phyloP scores from a whole-genome alignment of 2,329 filamentous ascomycete genomes.

The Teratosphaeria viscida region DNA sequence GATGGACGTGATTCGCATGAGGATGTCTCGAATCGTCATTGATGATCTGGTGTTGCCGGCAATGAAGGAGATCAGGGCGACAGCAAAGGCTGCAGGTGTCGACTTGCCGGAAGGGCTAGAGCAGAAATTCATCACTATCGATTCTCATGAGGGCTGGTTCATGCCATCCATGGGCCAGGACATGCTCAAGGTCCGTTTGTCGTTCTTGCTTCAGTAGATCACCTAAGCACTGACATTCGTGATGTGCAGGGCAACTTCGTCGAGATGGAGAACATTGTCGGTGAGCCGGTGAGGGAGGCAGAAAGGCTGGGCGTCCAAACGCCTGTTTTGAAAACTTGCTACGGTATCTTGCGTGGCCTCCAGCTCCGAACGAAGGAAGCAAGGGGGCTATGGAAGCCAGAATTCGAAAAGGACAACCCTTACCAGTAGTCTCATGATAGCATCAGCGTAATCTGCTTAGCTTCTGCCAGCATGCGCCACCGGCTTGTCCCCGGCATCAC shows the following conservation, averaged over 20 bases:
- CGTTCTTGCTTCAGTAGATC: too few species aligned
- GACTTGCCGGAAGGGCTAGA: constrained; percentile 35
- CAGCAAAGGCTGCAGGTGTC: constrained; percentile 35
- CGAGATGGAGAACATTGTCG: constrained; percentile 47
- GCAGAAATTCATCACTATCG: constrained; percentile 36
- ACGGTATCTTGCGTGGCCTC: background rate
- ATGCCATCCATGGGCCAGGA: constrained; percentile 48
- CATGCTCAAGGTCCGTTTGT: constrained; percentile 30
- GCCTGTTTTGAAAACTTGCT: constrained; percentile 22
- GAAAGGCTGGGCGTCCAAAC: constrained; percentile 38
- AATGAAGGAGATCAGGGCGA: constrained; percentile 44
- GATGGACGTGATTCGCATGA: constrained; percentile 43
- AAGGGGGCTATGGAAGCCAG: background rate
- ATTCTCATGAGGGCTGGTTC: constrained; percentile 41
- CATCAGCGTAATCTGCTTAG: background rate
- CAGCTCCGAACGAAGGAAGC: background rate
- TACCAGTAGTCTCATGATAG: background rate
- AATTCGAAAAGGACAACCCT: background rate
- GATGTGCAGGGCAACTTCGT: constrained; percentile 38
- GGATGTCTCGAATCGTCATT: constrained; percentile 35
- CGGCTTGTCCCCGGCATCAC: background rate
- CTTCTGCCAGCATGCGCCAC: background rate
- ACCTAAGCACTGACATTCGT: constrained; percentile 11
- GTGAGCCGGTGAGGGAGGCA: constrained; percentile 46
- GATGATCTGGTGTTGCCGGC: constrained; percentile 41